Conservation (phyloP, 2,329 filamentous ascomycete species). For the Chaetomiaceae sp. region DNA sequence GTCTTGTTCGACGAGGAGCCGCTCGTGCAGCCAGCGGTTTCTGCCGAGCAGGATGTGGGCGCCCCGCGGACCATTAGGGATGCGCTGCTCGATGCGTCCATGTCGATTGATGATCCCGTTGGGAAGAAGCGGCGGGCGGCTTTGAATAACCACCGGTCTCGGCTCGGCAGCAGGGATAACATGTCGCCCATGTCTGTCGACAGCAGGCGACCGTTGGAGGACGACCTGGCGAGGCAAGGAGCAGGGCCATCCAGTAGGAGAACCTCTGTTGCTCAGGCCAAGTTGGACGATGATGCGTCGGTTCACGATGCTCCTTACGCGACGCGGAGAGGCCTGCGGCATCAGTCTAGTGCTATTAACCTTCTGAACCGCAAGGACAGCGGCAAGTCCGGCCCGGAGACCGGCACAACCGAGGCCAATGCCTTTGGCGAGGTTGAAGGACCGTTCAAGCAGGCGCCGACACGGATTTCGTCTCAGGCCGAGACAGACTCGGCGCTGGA, state of each 20-base stretch:
- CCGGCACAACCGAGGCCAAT: conserved; percentile 54
- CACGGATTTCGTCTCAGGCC: conserved; percentile 31
- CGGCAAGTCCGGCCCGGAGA: conserved; percentile 55
- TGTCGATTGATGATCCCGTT: conserved; percentile 70
- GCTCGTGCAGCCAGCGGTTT: conserved; percentile 39
- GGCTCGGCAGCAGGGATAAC: conserved; percentile 37
- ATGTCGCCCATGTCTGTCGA: conserved; percentile 38
- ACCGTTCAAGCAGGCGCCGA: conserved; percentile 42
- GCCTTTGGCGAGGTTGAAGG: conserved; percentile 58
- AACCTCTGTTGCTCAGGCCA: conserved; percentile 31
- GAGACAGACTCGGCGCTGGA: conserved; percentile 30
- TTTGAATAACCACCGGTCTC: conserved; percentile 47
- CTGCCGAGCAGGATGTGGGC: conserved; percentile 35
- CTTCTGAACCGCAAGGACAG: conserved; percentile 57
- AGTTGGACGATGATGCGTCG: conserved; percentile 30
- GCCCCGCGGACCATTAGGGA: conserved; percentile 78
- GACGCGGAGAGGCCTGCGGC: conserved; percentile 45
- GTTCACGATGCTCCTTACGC: conserved; percentile 40
- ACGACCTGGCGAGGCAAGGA: conserved; percentile 27
- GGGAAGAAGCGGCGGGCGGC: conserved; percentile 50
- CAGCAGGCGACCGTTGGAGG: conserved; percentile 31
- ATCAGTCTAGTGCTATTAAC: conserved; percentile 56
- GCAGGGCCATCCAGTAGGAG: conserved; percentile 35
- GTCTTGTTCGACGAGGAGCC: conserved; percentile 84
- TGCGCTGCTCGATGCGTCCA: conserved; percentile 85